These are phyloP conservation scores for Zasmidium citrigriseum DNA, from an alignment of 2,329 filamentous ascomycete genomes.

Conservation along the genomic window DNA sequence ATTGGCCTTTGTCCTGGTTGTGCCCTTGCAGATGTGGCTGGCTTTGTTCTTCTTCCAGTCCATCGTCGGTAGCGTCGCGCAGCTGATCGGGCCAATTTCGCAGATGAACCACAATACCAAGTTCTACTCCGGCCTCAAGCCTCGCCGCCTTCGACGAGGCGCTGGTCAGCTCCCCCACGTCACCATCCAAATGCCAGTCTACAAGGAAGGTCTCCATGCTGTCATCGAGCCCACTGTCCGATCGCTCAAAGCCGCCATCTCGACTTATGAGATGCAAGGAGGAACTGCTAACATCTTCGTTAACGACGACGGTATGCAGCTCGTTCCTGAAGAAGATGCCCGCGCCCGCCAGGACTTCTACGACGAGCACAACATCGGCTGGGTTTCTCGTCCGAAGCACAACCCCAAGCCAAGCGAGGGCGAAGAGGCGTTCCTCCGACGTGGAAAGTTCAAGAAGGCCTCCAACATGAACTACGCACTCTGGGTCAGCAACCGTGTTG, in stretches of 20 bases:
- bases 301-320: conserved; percentile 69
- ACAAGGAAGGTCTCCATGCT: conserved; percentile 43
- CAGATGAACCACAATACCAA: conserved; percentile 48
- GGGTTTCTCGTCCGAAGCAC: conserved; percentile 51
- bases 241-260: conserved; percentile 47
- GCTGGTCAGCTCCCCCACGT: conserved; percentile 47
- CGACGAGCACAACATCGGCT: conserved; percentile 53
- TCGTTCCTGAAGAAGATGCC: conserved; percentile 52
- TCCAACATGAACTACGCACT: conserved; percentile 74
- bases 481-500: conserved; percentile 64
- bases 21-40: conserved; percentile 61
- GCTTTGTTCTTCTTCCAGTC: conserved; percentile 55
- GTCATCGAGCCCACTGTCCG: conserved; percentile 42
- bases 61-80: conserved; percentile 42
- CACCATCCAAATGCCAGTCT: conserved; percentile 54
- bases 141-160: conserved; percentile 41
- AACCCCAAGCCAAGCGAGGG: conserved; percentile 55
- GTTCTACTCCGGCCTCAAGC: conserved; percentile 46
- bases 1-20: conserved; percentile 54
- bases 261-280: conserved; percentile 56
- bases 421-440: conserved; percentile 52
- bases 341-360: conserved; percentile 50
- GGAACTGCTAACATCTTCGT: conserved; percentile 68
- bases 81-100: conserved; percentile 46
- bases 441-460: conserved; percentile 71